Conservation (phyloP, 495 filamentous ascomycete genomes). For the Lindgomyces ingoldianus region DNA sequence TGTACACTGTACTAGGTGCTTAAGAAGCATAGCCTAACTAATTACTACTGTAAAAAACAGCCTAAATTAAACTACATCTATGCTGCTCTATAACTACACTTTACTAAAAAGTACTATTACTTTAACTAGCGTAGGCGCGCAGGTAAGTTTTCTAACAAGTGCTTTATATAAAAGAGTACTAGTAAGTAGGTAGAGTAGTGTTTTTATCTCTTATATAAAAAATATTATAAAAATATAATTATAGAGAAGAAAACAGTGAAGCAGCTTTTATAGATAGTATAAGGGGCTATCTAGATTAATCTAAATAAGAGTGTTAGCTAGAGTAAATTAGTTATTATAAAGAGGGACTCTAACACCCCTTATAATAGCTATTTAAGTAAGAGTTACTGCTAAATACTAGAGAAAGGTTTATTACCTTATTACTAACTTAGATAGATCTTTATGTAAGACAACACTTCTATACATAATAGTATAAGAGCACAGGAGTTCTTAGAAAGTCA, state of each 20-base stretch:
- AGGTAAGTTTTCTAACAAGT: background rate
- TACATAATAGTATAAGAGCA: background rate
- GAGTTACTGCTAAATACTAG: background rate
- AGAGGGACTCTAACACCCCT: background rate
- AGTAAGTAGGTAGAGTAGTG: background rate
- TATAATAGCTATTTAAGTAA: background rate
- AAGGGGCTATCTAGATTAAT: background rate
- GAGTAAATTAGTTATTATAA: background rate
- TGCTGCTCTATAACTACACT: background rate
- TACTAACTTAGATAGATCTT: background rate
- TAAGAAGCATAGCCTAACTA: background rate
- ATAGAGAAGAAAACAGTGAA: background rate
- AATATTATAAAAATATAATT: background rate
- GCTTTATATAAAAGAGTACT: background rate
- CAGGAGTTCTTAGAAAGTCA: background rate
- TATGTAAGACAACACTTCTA: background rate
- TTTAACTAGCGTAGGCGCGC: constrained; percentile 1
- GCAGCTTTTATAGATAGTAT: background rate
- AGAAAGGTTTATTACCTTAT: background rate
- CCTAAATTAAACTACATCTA: background rate
- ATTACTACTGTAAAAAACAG: background rate
- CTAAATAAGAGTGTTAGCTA: background rate
- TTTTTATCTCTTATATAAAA: background rate
- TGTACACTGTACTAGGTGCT: background rate
- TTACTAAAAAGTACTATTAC: background rate